Conservation (phyloP, 352 stramenopile genomes). For the Vaucheria bursata region DNA sequence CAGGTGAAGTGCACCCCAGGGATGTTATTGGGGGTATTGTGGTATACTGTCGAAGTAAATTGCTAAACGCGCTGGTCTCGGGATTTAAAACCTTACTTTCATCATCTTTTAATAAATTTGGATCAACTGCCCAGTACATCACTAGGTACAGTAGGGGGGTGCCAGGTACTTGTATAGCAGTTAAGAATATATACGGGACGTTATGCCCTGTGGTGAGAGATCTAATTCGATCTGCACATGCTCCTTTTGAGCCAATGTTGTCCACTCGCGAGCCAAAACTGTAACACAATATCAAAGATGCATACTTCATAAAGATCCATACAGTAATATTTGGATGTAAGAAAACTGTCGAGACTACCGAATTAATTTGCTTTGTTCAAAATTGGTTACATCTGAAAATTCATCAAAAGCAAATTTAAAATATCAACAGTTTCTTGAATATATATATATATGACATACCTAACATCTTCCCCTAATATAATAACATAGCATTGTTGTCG, state of each 20-base stretch:
- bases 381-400: background rate
- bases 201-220: background rate
- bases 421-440: background rate
- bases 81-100: background rate
- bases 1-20: background rate
- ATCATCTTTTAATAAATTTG: background rate
- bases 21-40: background rate
- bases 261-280: background rate
- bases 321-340: too few relatives aligned
- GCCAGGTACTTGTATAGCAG: conserved; percentile 6
- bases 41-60: background rate
- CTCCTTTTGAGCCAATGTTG: background rate
- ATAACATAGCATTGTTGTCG: too few relatives aligned
- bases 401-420: background rate
- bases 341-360: too few relatives aligned
- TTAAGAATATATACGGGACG: background rate
- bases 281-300: background rate
- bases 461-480: too few relatives aligned
- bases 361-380: background rate
- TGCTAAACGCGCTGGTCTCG: background rate
- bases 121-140: background rate
- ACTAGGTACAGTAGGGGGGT: background rate
- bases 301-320: background rate
- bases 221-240: background rate
- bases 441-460: background rate